A percentile compares a stretch with the other conserved stretches of the same genome.
Conservation (phyloP, 2,329 filamentous ascomycete genomes). For the Ophiosphaerella herpotricha region DNA sequence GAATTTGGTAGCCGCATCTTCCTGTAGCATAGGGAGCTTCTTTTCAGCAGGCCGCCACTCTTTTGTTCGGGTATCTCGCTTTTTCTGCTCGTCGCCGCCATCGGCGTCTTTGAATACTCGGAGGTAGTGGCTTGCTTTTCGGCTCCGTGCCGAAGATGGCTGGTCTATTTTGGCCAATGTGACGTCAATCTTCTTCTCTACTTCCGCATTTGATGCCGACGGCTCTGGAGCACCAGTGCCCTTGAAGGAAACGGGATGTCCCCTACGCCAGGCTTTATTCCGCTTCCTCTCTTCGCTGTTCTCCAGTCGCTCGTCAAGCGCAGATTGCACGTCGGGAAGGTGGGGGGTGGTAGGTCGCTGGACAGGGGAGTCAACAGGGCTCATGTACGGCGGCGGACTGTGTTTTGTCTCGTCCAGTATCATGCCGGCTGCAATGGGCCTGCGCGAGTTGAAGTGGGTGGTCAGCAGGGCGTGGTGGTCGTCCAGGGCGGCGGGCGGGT, state of each 20-base stretch:
- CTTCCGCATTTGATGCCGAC: constrained; percentile 51
- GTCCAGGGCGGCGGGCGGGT: constrained; percentile 28
- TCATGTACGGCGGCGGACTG: constrained; percentile 45
- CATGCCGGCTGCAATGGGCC: constrained; percentile 24
- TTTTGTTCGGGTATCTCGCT: constrained; percentile 52
- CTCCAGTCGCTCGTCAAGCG: constrained; percentile 32
- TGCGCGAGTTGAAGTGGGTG: constrained; percentile 38
- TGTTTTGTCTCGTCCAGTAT: constrained; percentile 26
- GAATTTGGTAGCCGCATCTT: constrained; percentile 26
- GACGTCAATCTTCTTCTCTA: constrained; percentile 68
- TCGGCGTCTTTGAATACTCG: constrained; percentile 69
- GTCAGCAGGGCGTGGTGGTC: constrained; percentile 38
- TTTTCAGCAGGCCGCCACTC: constrained; percentile 42
- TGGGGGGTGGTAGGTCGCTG: constrained; percentile 39
- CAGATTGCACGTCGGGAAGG: constrained; percentile 22
- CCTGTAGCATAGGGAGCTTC: constrained; percentile 24
- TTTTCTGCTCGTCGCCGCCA: constrained; percentile 57
- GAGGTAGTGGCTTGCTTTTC: constrained; percentile 69
- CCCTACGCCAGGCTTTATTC: constrained; percentile 56
- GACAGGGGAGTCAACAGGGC: constrained; percentile 43
- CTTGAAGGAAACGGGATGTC: constrained; percentile 52
- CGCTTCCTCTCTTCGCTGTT: constrained; percentile 49
- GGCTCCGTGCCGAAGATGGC: constrained; percentile 60
- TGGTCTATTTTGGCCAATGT: constrained; percentile 63
- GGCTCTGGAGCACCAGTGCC: constrained; percentile 45